Evolutionary conservation across 176 grass and related monocot genomes (phyloP).

Genomic region (Miscanthus lutarioriparius): DNA sequence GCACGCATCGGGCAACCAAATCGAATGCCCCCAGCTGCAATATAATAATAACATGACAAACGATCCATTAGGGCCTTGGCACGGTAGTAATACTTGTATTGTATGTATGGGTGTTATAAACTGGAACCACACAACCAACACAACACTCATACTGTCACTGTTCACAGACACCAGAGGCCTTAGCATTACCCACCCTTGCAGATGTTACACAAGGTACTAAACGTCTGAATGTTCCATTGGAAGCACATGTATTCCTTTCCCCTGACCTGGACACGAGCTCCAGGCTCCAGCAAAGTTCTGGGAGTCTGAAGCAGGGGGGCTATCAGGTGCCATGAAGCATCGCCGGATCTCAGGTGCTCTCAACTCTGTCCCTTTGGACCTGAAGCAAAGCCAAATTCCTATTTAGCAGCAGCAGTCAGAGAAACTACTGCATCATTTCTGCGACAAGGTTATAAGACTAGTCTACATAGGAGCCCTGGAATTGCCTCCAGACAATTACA

Average conservation of each 20-base stretch:
- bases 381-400: conserved; percentile 3
- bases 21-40: too few species aligned
- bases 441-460: not conserved
- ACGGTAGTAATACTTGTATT: too few species aligned
- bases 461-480: not conserved
- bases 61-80: too few species aligned
- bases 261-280: too few species aligned
- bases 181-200: not conserved
- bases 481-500: not conserved
- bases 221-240: not conserved
- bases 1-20: too few species aligned
- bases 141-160: not conserved
- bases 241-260: not conserved
- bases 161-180: too few species aligned
- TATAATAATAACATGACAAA: too few species aligned
- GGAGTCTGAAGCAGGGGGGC: too few species aligned
- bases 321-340: not conserved
- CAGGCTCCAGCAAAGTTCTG: too few species aligned
- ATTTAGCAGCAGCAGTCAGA: not conserved
- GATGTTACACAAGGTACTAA: not conserved
- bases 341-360: conserved; percentile 36
- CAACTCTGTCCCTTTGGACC: conserved; percentile 8
- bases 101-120: not conserved
- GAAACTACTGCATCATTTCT: not conserved
- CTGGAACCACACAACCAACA: not conserved